A percentile compares a stretch with the other conserved stretches of the same genome.
Evolutionary conservation across 2,329 filamentous ascomycete genomes (phyloP).

Genomic region (Aspergillus puulaauensis): DNA sequence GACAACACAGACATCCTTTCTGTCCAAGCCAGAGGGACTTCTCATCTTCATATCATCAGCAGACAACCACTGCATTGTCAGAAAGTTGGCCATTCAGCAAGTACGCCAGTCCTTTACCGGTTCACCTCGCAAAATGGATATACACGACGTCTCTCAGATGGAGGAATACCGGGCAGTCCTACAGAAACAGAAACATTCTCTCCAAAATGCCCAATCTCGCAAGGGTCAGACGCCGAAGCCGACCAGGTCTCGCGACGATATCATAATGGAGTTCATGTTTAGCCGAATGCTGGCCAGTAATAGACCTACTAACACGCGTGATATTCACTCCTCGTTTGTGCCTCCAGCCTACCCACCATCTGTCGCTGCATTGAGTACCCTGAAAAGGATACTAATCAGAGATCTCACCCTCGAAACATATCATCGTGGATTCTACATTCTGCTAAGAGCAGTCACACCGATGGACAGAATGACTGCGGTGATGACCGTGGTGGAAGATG

Average conservation of each 20-base stretch:
- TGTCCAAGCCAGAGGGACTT: too few species aligned
- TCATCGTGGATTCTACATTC: conserved; percentile 38
- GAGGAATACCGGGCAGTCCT: conserved; percentile 13
- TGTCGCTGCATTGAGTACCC: conserved; percentile 6
- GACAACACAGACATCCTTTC: too few species aligned
- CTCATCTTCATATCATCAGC: too few species aligned
- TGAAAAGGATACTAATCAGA: conserved; percentile 30
- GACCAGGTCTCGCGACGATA: conserved; percentile 18
- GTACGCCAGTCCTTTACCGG: background rate
- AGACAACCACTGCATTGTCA: too few species aligned
- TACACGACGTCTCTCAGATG: conserved; percentile 15
- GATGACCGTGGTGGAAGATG: conserved; percentile 43
- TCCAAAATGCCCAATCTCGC: conserved; percentile 12
- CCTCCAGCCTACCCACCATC: conserved; percentile 22
- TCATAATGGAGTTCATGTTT: conserved; percentile 18
- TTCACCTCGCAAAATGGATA: conserved; percentile 13
- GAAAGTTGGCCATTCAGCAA: too few species aligned
- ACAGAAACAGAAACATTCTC: conserved; percentile 9
- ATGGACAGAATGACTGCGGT: conserved; percentile 32
- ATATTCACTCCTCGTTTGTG: conserved; percentile 19
- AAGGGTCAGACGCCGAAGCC: conserved; percentile 13
- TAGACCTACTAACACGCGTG: background rate
- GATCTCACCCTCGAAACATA: conserved; percentile 41
- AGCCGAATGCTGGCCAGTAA: conserved; percentile 7
- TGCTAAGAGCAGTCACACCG: conserved; percentile 32